Evolutionary conservation across 2,329 filamentous ascomycete species (phyloP), one percentile per base, ranked within the genome.

Genomic region (Pseudogymnoascus sp.): DNA sequence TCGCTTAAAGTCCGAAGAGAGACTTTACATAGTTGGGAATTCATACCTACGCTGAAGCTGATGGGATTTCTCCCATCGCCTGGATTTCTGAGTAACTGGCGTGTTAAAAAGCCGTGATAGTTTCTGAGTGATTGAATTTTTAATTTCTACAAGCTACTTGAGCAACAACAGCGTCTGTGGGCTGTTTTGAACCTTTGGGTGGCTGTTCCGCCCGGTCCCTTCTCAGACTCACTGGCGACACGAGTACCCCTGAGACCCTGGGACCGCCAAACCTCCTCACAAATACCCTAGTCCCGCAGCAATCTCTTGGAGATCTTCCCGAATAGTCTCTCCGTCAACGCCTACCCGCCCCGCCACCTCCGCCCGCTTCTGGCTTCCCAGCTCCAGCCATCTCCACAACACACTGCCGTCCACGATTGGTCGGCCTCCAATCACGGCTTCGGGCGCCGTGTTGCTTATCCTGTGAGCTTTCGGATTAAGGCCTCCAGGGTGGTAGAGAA

Each of bases 401-500:
- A 96, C 71, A n/a, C 81, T 82, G 0, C 91, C 92, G 73, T 97
- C 93, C 3, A 97, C 82, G 0, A 78, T 77, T 0, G 74, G 76
- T 2, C 78, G 76, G 50, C 78, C 78, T 3, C 74, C 77, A 38
- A 80, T 79, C 18, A 78, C 71, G 2, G 68, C 68, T 31, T 72
- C 73, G 5, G 66, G 67, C 5, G 81, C 83, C 68, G 77, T 83
- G 63, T 80, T 81, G 60, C 87, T 84, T 1, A 87, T 79, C 12
- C 95, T 83, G 76, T 93, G 90, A 0, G 87, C 90, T 63, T 89
- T 86, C 1, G 91, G 89, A 75, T 97, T 97, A 60, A 97, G 80
- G 0, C 90, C 91, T 6, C 87, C 90, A 4, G 89, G 78, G 66
- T 92, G 87, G 46, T 90, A 87, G 6, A 97, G 82, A 0, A 88